A percentile compares a stretch with the other conserved stretches of the same genome.
Evolutionary conservation across 2,329 filamentous ascomycete genomes (phyloP).

Genomic region (Fusarium sp.): DNA sequence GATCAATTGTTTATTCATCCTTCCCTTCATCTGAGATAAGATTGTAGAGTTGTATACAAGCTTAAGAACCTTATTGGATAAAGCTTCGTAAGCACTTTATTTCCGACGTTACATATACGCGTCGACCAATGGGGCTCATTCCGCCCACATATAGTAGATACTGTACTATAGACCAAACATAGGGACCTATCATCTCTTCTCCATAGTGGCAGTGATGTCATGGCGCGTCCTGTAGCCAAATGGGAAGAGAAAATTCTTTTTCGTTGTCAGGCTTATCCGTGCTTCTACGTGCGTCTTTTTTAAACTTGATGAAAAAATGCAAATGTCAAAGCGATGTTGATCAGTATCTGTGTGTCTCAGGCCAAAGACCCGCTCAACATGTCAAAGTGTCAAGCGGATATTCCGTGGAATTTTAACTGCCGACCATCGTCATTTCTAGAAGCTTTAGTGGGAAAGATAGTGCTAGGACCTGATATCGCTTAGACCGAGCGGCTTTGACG

Average conservation of each 20-base stretch:
- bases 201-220: not conserved
- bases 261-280: not conserved
- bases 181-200: not conserved
- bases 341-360: conserved; percentile 1
- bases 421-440: not conserved
- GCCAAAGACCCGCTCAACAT: not conserved
- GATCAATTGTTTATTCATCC: not conserved
- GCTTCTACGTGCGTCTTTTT: not conserved
- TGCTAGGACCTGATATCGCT: not conserved
- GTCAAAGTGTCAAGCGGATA: not conserved
- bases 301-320: not conserved
- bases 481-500: not conserved
- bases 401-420: not conserved
- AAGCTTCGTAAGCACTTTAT: not conserved
- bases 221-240: not conserved
- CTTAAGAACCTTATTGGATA: not conserved
- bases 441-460: not conserved
- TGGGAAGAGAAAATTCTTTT: not conserved
- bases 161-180: not conserved
- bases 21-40: not conserved
- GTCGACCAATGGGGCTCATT: not conserved
- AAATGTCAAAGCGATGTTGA: not conserved
- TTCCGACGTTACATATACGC: not conserved
- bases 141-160: not conserved
- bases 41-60: not conserved